Base-by-base conservation (phyloP, 257 asterid genomes). In the Solanum tarijense region DNA sequence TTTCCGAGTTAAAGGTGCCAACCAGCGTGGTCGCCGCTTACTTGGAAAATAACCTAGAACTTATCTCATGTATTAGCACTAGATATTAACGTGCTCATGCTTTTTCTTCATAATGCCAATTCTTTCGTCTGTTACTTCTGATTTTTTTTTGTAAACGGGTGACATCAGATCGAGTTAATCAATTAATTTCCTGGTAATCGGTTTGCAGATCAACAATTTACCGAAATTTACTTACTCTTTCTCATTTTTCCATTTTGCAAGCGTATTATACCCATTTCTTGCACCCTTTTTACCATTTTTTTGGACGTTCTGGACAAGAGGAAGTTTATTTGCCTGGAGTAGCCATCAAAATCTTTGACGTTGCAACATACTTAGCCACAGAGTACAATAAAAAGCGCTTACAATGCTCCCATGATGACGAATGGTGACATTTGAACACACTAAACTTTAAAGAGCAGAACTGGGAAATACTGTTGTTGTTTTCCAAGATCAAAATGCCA, bases 1-100 rank as follows among this genome's bases (percentile, higher is more conserved):
- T n/a, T n/a, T n/a, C n/a, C n/a, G n/a, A n/a, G n/a, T n/a, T 55
- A 91, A 90, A 91, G 93, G 92, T 81, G 95, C 93, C 52, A 93
- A 92, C 88, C 90, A 88, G 73, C 95, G 97, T 23, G 92, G 95
- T 14, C 94, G 91, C 68, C 96, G 83, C 83, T 89, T 95, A 90
- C 92, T 95, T 12, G 94, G 94, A 52, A 92, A 92, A 87, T 95
- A 92, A 83, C 34, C 69, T 87, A 83, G 73, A 32, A 16, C 34
- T 88, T 14, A 46, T 35, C 90, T 11, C 48, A 9, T 74, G 79
- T 52, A 31, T 48, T 48, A 31, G 20, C 41, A 23, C 72, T 52
- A 10, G 46, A 52, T 55, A 12, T 46, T 36, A 34, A n/a, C 48
- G 23, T 48, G 68, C 74, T 58, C 66, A 12, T 75, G n/a, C 38